Conservation (phyloP, 352 stramenopile species). For the Phytophthora fragariaefolia region DNA sequence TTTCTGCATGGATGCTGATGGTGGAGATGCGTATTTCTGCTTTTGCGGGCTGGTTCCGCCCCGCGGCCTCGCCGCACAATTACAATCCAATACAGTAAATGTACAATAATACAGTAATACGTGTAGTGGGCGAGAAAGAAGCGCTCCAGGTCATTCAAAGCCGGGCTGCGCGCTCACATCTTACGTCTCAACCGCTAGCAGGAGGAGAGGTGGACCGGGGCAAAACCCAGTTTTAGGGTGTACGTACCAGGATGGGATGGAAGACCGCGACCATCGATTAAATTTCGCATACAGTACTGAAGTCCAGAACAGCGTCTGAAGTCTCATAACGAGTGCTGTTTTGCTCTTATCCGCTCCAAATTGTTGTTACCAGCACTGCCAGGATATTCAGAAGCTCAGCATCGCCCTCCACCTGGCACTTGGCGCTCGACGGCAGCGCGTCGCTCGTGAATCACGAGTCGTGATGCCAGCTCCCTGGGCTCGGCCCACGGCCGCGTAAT, state of each 20-base stretch:
- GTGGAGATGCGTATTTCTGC: slow-evolving; percentile 24
- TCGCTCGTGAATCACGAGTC: not conserved
- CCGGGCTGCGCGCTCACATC: slow-evolving; percentile 7
- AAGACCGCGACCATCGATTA: too few relatives aligned
- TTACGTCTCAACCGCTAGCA: not conserved
- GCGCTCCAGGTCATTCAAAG: slow-evolving; percentile 21
- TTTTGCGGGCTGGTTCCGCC: slow-evolving; percentile 12
- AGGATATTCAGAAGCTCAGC: too few relatives aligned
- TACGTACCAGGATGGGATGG: too few relatives aligned
- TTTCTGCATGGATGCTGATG: slow-evolving; percentile 18
- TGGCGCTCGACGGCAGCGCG: slow-evolving; percentile 1
- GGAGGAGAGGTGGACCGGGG: not conserved
- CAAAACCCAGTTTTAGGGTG: too few relatives aligned
- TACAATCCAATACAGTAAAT: too few relatives aligned
- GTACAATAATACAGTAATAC: too few relatives aligned
- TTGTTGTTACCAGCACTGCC: too few relatives aligned
- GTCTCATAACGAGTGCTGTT: too few relatives aligned
- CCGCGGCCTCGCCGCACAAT: not conserved
- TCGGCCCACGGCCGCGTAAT: slow-evolving; percentile 24
- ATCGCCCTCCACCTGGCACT: not conserved
- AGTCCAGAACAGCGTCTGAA: too few relatives aligned
- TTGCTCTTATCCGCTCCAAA: too few relatives aligned
- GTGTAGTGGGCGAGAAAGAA: slow-evolving; percentile 18
- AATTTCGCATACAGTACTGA: too few relatives aligned
- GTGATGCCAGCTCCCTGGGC: not conserved